These are phyloP conservation scores for Melocanna baccifera DNA, from an alignment of 176 grass and related monocot species.

Conservation along the genomic window DNA sequence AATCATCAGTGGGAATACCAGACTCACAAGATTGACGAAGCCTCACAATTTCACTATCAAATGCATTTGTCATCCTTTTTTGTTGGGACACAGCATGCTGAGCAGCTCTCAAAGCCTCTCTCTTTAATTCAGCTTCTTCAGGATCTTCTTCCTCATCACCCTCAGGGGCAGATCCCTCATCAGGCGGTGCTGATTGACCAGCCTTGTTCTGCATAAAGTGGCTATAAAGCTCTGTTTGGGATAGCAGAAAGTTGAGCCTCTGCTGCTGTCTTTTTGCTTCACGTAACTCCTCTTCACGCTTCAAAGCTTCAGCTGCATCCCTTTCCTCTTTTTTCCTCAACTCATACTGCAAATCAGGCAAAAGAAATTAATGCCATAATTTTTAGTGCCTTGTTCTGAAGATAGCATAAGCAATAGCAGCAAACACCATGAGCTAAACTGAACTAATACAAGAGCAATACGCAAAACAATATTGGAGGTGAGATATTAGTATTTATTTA, in stretches of 20 bases:
- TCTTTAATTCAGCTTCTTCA: conserved; percentile 88
- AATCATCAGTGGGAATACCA: conserved; percentile 54
- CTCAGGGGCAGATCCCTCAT: conserved; percentile 48
- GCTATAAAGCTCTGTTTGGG: conserved; percentile 97
- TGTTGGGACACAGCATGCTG: conserved; percentile 90
- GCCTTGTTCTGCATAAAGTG: conserved; percentile 99
- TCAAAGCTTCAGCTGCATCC: conserved; percentile 94
- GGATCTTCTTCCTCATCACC: conserved; percentile 70
- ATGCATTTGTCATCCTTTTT: conserved; percentile 91
- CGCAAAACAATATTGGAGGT: not conserved
- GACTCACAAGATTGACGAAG: conserved; percentile 59
- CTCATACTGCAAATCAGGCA: conserved; percentile 59
- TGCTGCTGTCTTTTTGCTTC: conserved; percentile 99
- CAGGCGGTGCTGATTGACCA: conserved; percentile 46
- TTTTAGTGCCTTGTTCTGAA: not conserved
- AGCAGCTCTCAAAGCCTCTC: conserved; percentile 85
- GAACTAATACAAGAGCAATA: not conserved
- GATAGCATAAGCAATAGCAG: not conserved
- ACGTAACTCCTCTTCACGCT: conserved; percentile 85
- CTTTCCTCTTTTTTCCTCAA: conserved; percentile 96
- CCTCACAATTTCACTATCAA: conserved; percentile 85
- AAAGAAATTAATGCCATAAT: conserved; percentile 14
- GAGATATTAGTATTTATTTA: not conserved
- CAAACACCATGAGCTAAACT: conserved; percentile 4
- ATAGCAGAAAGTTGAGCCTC: conserved; percentile 92